Evolutionary conservation across 75 land plant species (phyloP), one percentile per base, ranked within the genome.

Genomic region (Ceratopteris richardii): DNA sequence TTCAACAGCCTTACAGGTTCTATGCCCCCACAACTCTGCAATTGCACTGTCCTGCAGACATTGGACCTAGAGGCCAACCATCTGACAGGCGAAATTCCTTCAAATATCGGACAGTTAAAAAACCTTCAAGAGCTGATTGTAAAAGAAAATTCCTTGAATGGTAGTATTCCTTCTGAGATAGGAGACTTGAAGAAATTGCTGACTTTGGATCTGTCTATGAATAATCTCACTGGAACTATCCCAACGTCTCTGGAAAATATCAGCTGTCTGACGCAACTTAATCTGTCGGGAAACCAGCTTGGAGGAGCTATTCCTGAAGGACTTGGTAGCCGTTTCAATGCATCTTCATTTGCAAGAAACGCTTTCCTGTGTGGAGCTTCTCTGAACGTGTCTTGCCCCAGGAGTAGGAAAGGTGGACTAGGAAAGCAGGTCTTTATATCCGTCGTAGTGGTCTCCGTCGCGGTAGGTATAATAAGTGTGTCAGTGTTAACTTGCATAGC

Each of bases 301-400:
- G 33, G 48, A 30, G 98, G 98, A 0, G 58, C 65, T 30, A 90
- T 94, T 31, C 97, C 98, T 13, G 20, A 36, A 1, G 9, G 55
- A 17, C 81, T 92, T 42, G 82, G 65, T 16, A 67, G 76, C 26
- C 64, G 71, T 17, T 90, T 94, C 79, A 53, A 58, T 52, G 62
- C 79, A 29, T 58, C 81, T 10, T 77, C 96, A 6, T 94, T 83
- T 54, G 48, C 76, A 0, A 56, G 43, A 29, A 94, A 94, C 31
- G 60, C 31, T 0, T n/a, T 33, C 9, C 77, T 94, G 18, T 94
- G 98, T 51, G 96, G 96, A 22, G 40, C 59, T 51, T 91, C 98
- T 12, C 60, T 76, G n/a, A 31, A 31, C 5, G 13, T 17, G n/a
- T 44, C 33, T 77, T 63, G 53, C 17, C 19, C 55, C 17, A 31